phyloP scores from a whole-genome alignment of 148 eudicot species.

The Suaeda aralocaspica region DNA sequence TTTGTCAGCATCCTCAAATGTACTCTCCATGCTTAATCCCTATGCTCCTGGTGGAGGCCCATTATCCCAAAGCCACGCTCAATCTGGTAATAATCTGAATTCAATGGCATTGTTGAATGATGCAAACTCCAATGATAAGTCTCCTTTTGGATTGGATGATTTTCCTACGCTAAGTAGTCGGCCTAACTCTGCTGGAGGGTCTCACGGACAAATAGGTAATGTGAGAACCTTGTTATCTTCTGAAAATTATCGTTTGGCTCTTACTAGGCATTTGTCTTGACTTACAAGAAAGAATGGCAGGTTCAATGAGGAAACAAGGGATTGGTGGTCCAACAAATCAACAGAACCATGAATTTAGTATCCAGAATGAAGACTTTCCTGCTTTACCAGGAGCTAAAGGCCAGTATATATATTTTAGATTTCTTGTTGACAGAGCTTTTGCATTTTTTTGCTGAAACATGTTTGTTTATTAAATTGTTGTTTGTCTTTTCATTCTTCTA shows the following conservation, averaged over 20 bases:
- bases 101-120: slow-evolving; percentile 82
- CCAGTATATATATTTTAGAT: slow-evolving; percentile 20
- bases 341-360: slow-evolving; percentile 91
- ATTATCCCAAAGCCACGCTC: slow-evolving; percentile 66
- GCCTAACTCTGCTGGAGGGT: slow-evolving; percentile 84
- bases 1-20: slow-evolving; percentile 81
- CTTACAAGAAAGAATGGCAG: slow-evolving; percentile 36
- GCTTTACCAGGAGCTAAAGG: slow-evolving; percentile 93
- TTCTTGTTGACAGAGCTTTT: not conserved
- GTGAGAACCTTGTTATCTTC: slow-evolving; percentile 9
- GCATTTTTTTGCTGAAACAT: not conserved
- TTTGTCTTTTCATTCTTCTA: not conserved
- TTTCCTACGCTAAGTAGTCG: slow-evolving; percentile 77
- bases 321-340: slow-evolving; percentile 76
- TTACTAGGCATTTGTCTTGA: slow-evolving; percentile 9
- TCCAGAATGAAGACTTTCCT: slow-evolving; percentile 93
- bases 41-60: slow-evolving; percentile 65
- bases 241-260: slow-evolving; percentile 4
- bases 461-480: not conserved
- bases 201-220: slow-evolving; percentile 79
- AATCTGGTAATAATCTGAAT: slow-evolving; percentile 51
- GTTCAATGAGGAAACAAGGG: slow-evolving; percentile 80
- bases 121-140: slow-evolving; percentile 58
- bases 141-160: slow-evolving; percentile 85
- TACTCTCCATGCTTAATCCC: slow-evolving; percentile 78